Percentiles rank a stretch among this genome's conserved stretches.
phyloP scores from a whole-genome alignment of 2,329 filamentous ascomycete species.

The Colletotrichum sp. region DNA sequence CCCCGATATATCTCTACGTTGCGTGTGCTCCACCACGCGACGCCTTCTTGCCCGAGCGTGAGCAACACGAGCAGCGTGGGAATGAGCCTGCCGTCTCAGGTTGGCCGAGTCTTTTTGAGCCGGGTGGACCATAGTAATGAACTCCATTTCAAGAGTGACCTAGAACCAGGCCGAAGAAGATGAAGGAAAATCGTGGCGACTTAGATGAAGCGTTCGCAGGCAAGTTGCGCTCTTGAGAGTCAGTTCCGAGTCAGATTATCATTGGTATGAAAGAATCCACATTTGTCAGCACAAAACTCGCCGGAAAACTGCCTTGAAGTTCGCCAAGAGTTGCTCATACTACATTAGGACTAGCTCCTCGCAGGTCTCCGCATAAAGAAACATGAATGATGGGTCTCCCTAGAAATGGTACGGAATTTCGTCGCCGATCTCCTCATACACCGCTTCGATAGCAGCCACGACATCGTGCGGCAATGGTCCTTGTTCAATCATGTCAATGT shows the following conservation, averaged over 20 bases:
- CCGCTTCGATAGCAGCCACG: conserved; percentile 19
- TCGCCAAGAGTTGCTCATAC: not conserved
- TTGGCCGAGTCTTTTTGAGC: not conserved
- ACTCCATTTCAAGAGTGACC: not conserved
- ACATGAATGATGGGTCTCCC: not conserved
- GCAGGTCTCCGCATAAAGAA: not conserved
- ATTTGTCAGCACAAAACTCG: not conserved
- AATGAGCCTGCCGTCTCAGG: not conserved
- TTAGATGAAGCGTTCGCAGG: not conserved
- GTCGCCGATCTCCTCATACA: not conserved
- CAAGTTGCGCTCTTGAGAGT: not conserved
- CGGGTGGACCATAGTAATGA: not conserved
- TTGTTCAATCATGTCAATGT: conserved; percentile 38
- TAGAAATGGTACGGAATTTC: not conserved
- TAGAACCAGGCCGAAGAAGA: not conserved
- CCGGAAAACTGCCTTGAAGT: not conserved
- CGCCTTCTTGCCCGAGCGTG: not conserved
- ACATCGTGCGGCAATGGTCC: conserved; percentile 44
- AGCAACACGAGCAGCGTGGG: not conserved
- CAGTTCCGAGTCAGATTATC: not conserved
- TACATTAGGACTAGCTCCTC: not conserved
- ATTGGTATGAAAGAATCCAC: not conserved
- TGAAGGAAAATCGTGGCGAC: not conserved
- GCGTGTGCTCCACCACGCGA: not conserved
- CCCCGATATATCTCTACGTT: not conserved